Conservation (phyloP, 768 basidiomycete genomes). For the Leccinellum luteum region DNA sequence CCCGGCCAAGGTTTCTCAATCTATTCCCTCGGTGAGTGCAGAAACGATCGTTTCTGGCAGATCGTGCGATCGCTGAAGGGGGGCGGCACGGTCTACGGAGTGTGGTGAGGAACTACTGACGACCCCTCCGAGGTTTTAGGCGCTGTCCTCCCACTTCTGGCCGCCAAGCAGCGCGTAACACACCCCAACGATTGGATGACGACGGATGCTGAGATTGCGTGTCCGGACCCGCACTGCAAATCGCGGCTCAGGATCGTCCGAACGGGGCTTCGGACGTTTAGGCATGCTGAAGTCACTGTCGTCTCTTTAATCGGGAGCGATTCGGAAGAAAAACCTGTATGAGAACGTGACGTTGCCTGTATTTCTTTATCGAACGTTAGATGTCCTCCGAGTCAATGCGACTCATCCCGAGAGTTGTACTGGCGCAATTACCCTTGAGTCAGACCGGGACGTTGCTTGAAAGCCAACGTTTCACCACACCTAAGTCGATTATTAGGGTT, state of each 20-base stretch:
- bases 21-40: conserved; percentile 44
- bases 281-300: conserved; percentile 51
- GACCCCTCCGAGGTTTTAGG: conserved; percentile 32
- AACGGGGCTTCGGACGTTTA: conserved; percentile 50
- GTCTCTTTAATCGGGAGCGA: conserved; percentile 32
- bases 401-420: no score
- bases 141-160: conserved; percentile 61
- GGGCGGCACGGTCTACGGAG: neutral
- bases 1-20: conserved; percentile 65
- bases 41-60: no score
- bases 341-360: neutral
- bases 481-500: no score
- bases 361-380: no score
- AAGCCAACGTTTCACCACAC: no score
- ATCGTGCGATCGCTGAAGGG: neutral
- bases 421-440: no score
- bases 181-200: conserved; percentile 62
- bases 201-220: conserved; percentile 34
- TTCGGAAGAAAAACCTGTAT: neutral
- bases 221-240: conserved; percentile 48
- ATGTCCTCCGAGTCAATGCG: no score
- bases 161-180: conserved; percentile 61
- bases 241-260: conserved; percentile 52
- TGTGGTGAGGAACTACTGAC: neutral
- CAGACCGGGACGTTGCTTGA: no score